These are phyloP conservation scores for Pichia sp. DNA, from an alignment of 1,139 yeast genomes.

Conservation along the genomic window DNA sequence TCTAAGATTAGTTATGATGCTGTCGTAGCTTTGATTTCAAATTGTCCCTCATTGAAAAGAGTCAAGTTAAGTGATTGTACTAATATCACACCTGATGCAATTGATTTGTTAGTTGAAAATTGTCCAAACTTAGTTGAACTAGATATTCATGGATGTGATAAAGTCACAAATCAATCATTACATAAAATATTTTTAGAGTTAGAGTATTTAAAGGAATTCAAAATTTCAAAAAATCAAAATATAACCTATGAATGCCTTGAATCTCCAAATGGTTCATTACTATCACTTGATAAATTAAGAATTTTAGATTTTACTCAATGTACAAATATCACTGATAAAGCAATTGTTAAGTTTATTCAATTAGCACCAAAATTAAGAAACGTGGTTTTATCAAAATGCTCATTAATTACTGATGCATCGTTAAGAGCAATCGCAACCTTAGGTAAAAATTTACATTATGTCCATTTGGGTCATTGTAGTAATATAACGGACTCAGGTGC, in stretches of 20 bases:
- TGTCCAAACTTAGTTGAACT: conserved; percentile 84
- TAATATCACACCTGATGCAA: conserved; percentile 60
- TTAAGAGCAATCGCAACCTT: conserved; percentile 63
- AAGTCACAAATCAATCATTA: conserved; percentile 59
- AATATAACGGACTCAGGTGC: conserved; percentile 89
- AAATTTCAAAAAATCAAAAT: conserved; percentile 68
- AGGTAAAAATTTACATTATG: conserved; percentile 79
- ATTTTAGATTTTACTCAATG: conserved; percentile 85
- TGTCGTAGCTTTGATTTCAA: conserved; percentile 49
- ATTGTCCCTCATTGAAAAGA: conserved; percentile 74
- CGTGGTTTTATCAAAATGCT: conserved; percentile 84
- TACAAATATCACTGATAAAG: conserved; percentile 70
- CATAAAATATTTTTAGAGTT: conserved; percentile 57
- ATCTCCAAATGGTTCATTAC: conserved; percentile 33
- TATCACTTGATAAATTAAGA: conserved; percentile 52
- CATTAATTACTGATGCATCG: conserved; percentile 79
- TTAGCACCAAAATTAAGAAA: conserved; percentile 84
- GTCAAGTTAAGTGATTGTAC: conserved; percentile 73
- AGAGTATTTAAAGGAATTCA: conserved; percentile 71
- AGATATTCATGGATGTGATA: conserved; percentile 79
- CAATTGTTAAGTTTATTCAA: conserved; percentile 64
- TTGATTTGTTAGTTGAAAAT: conserved; percentile 54
- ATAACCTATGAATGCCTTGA: conserved; percentile 60
- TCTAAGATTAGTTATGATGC: conserved; percentile 61
- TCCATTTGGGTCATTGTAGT: conserved; percentile 92